A percentile compares a stretch with the other conserved stretches of the same genome.
These are phyloP conservation scores for Strobilomyces confusus DNA, from an alignment of 768 basidiomycete species.

Conservation along the genomic window DNA sequence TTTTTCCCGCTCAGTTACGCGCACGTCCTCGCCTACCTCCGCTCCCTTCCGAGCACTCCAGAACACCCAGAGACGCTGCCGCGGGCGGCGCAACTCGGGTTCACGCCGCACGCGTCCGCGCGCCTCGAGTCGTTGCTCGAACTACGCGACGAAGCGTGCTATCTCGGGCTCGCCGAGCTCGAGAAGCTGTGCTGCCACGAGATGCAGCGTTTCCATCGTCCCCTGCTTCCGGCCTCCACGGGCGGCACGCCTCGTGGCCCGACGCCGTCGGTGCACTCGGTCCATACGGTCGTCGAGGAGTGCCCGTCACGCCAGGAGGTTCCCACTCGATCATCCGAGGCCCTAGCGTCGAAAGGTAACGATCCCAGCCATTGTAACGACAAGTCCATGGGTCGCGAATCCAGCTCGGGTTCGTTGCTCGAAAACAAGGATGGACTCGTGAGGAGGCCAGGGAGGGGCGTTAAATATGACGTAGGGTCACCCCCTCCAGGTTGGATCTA, in stretches of 20 bases:
- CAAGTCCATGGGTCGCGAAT: constrained; percentile 1
- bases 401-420: constrained; percentile 6
- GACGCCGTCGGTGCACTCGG: constrained; percentile 54
- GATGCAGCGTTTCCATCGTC: constrained; percentile 48
- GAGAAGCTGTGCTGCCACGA: constrained; percentile 65
- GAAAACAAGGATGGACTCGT: constrained; percentile 12
- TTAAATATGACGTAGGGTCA: constrained; percentile 5
- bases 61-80: constrained; percentile 55
- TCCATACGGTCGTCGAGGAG: constrained; percentile 57
- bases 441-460: constrained; percentile 8
- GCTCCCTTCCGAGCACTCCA: constrained; percentile 45
- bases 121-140: constrained; percentile 68
- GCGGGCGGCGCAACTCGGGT: constrained; percentile 49
- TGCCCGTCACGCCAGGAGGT: constrained; percentile 32
- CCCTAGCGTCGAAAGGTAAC: background rate
- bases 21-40: constrained; percentile 70
- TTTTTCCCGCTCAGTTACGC: constrained; percentile 46
- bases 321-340: constrained; percentile 5
- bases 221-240: constrained; percentile 33
- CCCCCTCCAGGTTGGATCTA: constrained; percentile 50
- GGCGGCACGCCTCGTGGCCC: constrained; percentile 40
- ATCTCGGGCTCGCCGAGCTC: constrained; percentile 65
- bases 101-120: constrained; percentile 32
- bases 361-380: background rate
- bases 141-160: constrained; percentile 74